A percentile compares a stretch with the other conserved stretches of the same genome.
These are phyloP conservation scores for Sporopachydermia quercuum DNA, from an alignment of 805 yeast genomes.

Conservation along the genomic window DNA sequence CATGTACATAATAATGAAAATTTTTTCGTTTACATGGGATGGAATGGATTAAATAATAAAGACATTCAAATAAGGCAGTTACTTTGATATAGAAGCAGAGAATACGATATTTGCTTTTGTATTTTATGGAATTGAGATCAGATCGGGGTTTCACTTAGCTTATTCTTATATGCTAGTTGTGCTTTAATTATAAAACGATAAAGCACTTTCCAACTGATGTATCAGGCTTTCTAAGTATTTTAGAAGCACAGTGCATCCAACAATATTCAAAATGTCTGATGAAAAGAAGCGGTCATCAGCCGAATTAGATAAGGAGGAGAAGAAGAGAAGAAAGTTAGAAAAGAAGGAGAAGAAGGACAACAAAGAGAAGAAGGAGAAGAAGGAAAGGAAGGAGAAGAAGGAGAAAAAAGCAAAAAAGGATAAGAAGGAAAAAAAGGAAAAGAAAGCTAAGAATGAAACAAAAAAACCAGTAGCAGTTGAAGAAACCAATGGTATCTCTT, in stretches of 20 bases:
- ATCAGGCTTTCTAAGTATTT: no score
- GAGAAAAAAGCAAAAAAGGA: conserved; percentile 17
- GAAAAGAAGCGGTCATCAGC: not conserved
- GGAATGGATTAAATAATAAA: no score
- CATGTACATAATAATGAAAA: not conserved
- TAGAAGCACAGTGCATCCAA: no score
- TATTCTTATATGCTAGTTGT: no score
- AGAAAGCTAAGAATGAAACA: conserved; percentile 16
- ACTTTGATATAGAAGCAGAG: not conserved
- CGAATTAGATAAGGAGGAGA: conserved; percentile 22
- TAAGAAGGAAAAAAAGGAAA: conserved; percentile 15
- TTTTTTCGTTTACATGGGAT: no score
- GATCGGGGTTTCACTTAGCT: no score
- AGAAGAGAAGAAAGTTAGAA: conserved; percentile 15
- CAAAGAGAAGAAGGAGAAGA: conserved; percentile 12
- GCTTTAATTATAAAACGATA: no score
- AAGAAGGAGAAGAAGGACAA: conserved; percentile 10
- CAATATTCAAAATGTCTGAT: no score
- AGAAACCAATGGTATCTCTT: conserved; percentile 25
- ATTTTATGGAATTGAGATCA: not conserved
- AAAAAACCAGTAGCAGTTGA: conserved; percentile 20
- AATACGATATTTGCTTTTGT: not conserved
- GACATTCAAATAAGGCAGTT: not conserved
- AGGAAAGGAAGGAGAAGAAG: conserved; percentile 18
- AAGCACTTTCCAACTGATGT: no score